A percentile compares a stretch with the other conserved stretches of the same genome.
Evolutionary conservation across 2,329 filamentous ascomycete species (phyloP).

Genomic region (Clonostachys rosea): DNA sequence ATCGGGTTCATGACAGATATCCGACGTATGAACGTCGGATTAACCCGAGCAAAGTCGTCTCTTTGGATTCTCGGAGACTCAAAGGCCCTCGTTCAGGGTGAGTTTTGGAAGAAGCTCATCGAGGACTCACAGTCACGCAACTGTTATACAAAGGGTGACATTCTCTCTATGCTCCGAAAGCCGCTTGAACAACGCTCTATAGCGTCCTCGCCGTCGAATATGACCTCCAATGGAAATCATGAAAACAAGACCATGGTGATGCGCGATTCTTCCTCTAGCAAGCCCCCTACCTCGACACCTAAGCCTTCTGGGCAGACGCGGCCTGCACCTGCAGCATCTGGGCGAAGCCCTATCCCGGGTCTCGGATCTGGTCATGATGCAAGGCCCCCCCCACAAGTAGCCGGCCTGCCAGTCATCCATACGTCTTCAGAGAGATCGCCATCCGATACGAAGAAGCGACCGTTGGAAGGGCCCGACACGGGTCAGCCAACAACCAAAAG

Average conservation of each 20-base stretch:
- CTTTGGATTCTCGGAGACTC: constrained; percentile 96
- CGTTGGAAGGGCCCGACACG: constrained; percentile 27
- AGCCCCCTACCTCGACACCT: not conserved
- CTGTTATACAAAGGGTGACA: constrained; percentile 67
- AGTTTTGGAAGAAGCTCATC: constrained; percentile 87
- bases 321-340: too few species aligned
- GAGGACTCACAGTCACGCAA: constrained; percentile 72
- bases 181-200: constrained; percentile 25
- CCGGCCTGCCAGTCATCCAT: not conserved
- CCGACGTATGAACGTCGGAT: constrained; percentile 97
- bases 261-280: constrained; percentile 2
- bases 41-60: constrained; percentile 94
- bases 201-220: constrained; percentile 12
- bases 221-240: constrained; percentile 4
- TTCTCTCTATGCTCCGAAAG: constrained; percentile 42
- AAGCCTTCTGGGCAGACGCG: not conserved
- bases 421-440: too few species aligned
- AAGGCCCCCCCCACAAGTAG: not conserved
- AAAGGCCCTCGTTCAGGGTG: constrained; percentile 75
- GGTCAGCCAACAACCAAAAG: constrained; percentile 28
- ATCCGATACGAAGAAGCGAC: constrained; percentile 30
- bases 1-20: constrained; percentile 99
- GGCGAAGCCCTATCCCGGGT: too few species aligned
- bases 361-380: not conserved
- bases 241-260: constrained; percentile 6